Percentiles rank a stretch among this genome's conserved stretches.
phyloP scores from a whole-genome alignment of 2,329 filamentous ascomycete genomes.

The Colletotrichum camelliae region DNA sequence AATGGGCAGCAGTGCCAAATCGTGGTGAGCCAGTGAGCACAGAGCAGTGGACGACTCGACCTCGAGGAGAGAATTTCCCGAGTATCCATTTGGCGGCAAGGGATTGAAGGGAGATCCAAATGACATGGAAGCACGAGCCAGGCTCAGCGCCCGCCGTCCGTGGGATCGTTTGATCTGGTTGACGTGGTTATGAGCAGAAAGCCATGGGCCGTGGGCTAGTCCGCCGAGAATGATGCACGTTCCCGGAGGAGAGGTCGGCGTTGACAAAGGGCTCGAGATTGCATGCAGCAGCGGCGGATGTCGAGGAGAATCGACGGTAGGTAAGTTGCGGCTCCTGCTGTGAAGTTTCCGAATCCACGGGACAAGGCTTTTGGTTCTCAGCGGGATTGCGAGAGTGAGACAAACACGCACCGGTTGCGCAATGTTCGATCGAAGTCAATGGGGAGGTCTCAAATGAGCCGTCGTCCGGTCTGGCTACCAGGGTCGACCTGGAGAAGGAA shows the following conservation, averaged over 20 bases:
- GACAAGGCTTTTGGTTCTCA: neutral
- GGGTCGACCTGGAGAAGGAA: slow-evolving; percentile 2
- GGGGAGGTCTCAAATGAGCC: neutral
- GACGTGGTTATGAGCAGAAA: neutral
- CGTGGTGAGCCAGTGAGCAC: neutral
- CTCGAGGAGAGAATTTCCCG: neutral
- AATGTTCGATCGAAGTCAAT: neutral
- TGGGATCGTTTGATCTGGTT: slow-evolving; percentile 2
- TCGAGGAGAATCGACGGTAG: neutral
- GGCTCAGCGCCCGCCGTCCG: neutral
- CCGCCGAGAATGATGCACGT: neutral
- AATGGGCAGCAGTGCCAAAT: neutral
- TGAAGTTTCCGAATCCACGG: neutral
- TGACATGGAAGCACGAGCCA: slow-evolving; percentile 8
- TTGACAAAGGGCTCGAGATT: neutral
- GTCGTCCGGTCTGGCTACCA: neutral
- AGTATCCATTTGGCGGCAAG: neutral
- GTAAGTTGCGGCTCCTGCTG: neutral
- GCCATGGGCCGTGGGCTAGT: neutral
- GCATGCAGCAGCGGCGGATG: neutral
- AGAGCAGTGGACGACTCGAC: neutral
- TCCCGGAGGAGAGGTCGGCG: neutral
- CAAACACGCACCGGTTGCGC: neutral
- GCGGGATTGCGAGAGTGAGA: neutral
- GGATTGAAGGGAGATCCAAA: neutral